Evolutionary conservation across 106 monocot species (phyloP).

Genomic region (Amphibolis antarctica): DNA sequence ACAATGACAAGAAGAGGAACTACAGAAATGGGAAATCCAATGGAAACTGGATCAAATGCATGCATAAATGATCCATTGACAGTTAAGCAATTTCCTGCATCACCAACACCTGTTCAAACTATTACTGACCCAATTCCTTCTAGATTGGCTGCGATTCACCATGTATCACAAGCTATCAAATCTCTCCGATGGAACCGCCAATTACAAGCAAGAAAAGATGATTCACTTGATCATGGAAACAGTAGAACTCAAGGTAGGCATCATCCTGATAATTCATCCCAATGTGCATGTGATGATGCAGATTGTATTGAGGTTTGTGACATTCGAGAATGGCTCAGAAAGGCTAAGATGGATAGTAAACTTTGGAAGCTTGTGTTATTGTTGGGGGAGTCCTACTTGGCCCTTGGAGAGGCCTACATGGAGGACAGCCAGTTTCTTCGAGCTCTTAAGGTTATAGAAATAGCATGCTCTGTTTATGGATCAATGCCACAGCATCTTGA

Average conservation of each 20-base stretch:
- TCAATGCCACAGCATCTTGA: conserved; percentile 94
- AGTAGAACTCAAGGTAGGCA: conserved; percentile 32
- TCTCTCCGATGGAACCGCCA: conserved; percentile 95
- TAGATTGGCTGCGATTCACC: conserved; percentile 92
- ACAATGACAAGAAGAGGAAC: background rate
- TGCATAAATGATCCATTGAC: conserved; percentile 24
- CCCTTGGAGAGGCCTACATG: conserved; percentile 85
- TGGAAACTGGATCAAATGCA: conserved; percentile 9
- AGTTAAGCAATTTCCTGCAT: conserved; percentile 20
- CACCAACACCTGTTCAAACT: conserved; percentile 28
- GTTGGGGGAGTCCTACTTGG: conserved; percentile 93
- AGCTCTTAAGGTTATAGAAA: conserved; percentile 74
- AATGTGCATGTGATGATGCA: conserved; percentile 76
- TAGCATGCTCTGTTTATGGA: conserved; percentile 89
- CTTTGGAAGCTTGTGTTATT: conserved; percentile 97
- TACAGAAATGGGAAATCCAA: conserved; percentile 12
- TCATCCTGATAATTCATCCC: conserved; percentile 23
- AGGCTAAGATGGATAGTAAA: conserved; percentile 80
- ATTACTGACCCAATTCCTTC: conserved; percentile 82
- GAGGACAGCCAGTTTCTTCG: conserved; percentile 58
- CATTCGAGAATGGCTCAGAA: conserved; percentile 90
- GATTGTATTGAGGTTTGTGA: conserved; percentile 98
- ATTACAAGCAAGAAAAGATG: conserved; percentile 43
- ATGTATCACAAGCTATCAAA: conserved; percentile 98
- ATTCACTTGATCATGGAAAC: conserved; percentile 21